Conservation (phyloP, 768 basidiomycete genomes). For the Brasilioporus rufonigricans region DNA sequence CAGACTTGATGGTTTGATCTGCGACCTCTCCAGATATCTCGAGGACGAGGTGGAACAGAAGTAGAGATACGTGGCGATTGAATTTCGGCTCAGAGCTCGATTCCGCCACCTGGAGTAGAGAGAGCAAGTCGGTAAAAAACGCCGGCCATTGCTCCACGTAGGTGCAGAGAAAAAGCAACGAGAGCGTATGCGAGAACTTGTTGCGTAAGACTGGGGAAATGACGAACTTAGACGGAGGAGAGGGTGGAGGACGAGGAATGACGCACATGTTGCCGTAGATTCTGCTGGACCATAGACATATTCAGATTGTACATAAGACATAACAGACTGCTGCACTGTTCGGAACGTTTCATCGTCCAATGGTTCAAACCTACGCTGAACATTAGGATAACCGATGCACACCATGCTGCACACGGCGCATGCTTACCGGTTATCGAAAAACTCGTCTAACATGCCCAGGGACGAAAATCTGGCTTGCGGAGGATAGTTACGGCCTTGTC, state of each 20-base stretch:
- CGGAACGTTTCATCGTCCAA: conserved; percentile 69
- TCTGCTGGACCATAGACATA: conserved; percentile 86
- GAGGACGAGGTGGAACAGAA: conserved; percentile 88
- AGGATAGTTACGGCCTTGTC: conserved; percentile 59
- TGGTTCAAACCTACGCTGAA: conserved; percentile 51
- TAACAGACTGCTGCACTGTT: conserved; percentile 70
- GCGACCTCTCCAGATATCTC: conserved; percentile 98
- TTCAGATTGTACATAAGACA: conserved; percentile 85
- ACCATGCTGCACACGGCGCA: neutral
- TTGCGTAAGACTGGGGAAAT: conserved; percentile 75
- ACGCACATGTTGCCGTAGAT: conserved; percentile 76
- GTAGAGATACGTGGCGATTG: conserved; percentile 82
- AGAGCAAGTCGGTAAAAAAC: conserved; percentile 78
- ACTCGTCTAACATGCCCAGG: conserved; percentile 76
- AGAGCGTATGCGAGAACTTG: conserved; percentile 90
- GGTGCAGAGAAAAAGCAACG: conserved; percentile 83
- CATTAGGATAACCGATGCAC: conserved; percentile 6
- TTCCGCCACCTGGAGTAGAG: conserved; percentile 64
- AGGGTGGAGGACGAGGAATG: neutral
- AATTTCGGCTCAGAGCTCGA: conserved; percentile 56
- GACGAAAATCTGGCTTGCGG: conserved; percentile 78
- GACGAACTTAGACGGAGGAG: conserved; percentile 3
- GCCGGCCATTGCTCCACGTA: conserved; percentile 85
- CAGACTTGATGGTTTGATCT: conserved; percentile 90
- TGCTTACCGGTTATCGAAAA: conserved; percentile 77